Conservation (phyloP, 371 early-diverging fungal species). For the Mortierella sp. region DNA sequence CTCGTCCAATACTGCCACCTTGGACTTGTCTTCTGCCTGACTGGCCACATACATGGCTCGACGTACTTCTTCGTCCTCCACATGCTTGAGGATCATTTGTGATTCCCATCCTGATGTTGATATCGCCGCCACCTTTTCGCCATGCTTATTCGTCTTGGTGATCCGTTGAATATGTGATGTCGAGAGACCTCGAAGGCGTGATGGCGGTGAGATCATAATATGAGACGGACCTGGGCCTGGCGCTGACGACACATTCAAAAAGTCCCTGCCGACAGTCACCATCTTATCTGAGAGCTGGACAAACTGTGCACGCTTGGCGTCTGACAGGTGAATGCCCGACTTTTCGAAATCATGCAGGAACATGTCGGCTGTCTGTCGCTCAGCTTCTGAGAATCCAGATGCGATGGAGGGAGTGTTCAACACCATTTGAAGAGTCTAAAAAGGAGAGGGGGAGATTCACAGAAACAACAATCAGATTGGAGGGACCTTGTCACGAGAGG, state of each 20-base stretch:
- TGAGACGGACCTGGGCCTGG: constrained; percentile 39
- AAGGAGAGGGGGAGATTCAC: background rate
- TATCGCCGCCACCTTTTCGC: constrained; percentile 54
- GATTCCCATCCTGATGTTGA: constrained; percentile 67
- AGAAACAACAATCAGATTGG: background rate
- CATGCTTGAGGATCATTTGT: constrained; percentile 71
- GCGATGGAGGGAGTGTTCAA: constrained; percentile 68
- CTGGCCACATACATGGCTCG: constrained; percentile 77
- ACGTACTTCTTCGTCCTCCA: constrained; percentile 71
- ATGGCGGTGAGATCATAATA: constrained; percentile 48
- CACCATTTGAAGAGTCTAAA: constrained; percentile 72
- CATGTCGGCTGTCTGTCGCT: constrained; percentile 81
- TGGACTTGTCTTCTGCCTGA: constrained; percentile 74
- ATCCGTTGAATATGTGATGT: constrained; percentile 39
- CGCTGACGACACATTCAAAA: constrained; percentile 61
- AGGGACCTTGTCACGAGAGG: too few relatives aligned
- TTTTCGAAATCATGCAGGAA: constrained; percentile 94
- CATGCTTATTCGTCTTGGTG: constrained; percentile 41
- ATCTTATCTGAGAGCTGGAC: constrained; percentile 86
- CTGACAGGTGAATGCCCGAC: constrained; percentile 90
- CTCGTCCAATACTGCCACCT: constrained; percentile 74
- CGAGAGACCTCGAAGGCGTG: constrained; percentile 47
- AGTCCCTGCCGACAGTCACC: constrained; percentile 79
- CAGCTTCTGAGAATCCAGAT: constrained; percentile 69
- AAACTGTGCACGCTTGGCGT: constrained; percentile 73